Evolutionary conservation across 495 filamentous ascomycete genomes (phyloP).

Genomic region (Pyronema domesticum): DNA sequence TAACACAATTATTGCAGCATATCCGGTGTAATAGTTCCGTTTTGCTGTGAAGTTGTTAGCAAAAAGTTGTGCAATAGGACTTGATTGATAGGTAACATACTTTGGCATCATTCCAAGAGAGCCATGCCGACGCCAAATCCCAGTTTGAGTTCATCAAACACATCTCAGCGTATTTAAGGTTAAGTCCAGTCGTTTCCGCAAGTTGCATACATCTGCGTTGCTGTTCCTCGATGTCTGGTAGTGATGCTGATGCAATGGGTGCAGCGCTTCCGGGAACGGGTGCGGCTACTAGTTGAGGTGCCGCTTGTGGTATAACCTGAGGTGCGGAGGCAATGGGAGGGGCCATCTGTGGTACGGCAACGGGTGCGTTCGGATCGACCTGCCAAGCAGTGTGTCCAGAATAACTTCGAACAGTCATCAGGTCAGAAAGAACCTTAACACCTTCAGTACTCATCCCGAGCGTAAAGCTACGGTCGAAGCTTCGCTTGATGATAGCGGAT

Average conservation of each 20-base stretch:
- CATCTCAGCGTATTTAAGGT: slow-evolving; percentile 47
- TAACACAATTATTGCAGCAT: too few species aligned
- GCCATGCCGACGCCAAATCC: slow-evolving; percentile 51
- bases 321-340: slow-evolving; percentile 16
- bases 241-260: slow-evolving; percentile 12
- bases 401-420: slow-evolving; percentile 50
- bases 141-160: slow-evolving; percentile 55
- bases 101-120: slow-evolving; percentile 44
- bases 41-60: too few species aligned
- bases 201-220: slow-evolving; percentile 36
- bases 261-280: slow-evolving; percentile 8
- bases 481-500: slow-evolving; percentile 39
- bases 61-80: too few species aligned
- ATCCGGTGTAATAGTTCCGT: too few species aligned
- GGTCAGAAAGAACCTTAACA: slow-evolving; percentile 66
- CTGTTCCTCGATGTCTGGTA: slow-evolving; percentile 43
- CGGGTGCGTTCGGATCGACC: slow-evolving; percentile 25
- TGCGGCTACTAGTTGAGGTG: slow-evolving; percentile 10
- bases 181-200: slow-evolving; percentile 53
- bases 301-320: background rate
- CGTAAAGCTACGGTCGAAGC: slow-evolving; percentile 72
- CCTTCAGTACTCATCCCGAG: slow-evolving; percentile 54
- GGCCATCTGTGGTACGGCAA: background rate
- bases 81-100: slow-evolving; percentile 12
- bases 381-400: slow-evolving; percentile 44